Evolutionary conservation across 2,329 filamentous ascomycete genomes (phyloP), one percentile per base, ranked within the genome.

Genomic region (Orbilia blumenaviensis): DNA sequence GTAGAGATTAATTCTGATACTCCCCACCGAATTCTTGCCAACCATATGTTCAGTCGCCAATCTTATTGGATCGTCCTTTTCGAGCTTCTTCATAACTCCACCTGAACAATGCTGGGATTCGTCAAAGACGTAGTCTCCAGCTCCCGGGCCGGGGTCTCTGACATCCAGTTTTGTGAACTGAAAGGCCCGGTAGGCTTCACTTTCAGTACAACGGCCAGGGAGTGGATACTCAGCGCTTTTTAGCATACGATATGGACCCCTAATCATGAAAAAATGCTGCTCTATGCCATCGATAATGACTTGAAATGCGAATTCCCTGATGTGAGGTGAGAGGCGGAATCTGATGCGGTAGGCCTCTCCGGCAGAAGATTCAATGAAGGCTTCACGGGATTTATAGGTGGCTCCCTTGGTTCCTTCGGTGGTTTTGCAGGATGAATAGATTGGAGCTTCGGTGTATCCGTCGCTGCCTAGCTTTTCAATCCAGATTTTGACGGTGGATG

Each of bases 251-350:
- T n/a, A n/a, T n/a, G n/a, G n/a, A n/a, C n/a, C n/a, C n/a, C n/a
- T n/a, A n/a, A n/a, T n/a, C n/a, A n/a, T n/a, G n/a, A n/a, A n/a
- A n/a, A 29, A 48, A 0, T 56, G 46, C 27, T 69, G 72, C n/a
- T 76, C 66, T 7, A 76, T 38, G 5, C 64, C 72, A 25, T 76
- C 72, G 48, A 76, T 69, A 23, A 76, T 68, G 14, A 69, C 2
- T 58, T 76, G 63, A 2, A 69, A 25, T 3, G 38, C 58, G 18
- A 64, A 16, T 25, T 46, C 6, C 5, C 16, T 23, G 34, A 42
- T 34, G n/a, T 69, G 69, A 0, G 46, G 64, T 1, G 27, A n/a
- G 5, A 64, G 4, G n/a, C 44, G 48, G 21, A 68, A 1, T 12
- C 12, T 46, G 38, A 76, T 38, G 16, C 56, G 46, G 56, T 76